phyloP scores from a whole-genome alignment of 148 eudicot species.

The Dianthus caryophyllus region DNA sequence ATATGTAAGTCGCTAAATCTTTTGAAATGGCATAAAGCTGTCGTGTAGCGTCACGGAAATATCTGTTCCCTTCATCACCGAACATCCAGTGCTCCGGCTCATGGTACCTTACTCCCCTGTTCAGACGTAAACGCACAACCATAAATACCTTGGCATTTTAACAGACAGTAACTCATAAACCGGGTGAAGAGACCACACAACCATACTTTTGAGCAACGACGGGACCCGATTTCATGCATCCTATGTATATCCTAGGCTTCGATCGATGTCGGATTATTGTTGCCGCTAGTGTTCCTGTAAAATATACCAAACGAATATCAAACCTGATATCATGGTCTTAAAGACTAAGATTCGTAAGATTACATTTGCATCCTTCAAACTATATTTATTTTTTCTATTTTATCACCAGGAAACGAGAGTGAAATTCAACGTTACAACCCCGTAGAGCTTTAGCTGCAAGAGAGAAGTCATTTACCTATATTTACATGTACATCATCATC shows the following conservation, averaged over 20 bases:
- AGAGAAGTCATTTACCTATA: constrained; percentile 53
- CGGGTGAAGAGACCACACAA: neutral
- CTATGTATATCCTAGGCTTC: constrained; percentile 68
- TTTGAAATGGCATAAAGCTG: too few species aligned
- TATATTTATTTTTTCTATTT: neutral
- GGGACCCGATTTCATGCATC: constrained; percentile 97
- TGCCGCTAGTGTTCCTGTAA: constrained; percentile 61
- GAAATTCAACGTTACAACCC: neutral
- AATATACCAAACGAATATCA: neutral
- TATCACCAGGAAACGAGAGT: neutral
- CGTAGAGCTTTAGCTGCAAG: neutral
- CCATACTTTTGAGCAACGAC: constrained; percentile 82
- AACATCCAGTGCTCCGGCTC: constrained; percentile 92
- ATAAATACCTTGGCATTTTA: neutral
- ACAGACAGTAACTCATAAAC: neutral
- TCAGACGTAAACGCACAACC: neutral
- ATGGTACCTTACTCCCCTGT: constrained; percentile 75
- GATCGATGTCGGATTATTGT: constrained; percentile 55
- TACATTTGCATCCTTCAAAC: neutral
- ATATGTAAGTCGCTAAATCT: constrained; percentile 61
- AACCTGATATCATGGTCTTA: neutral
- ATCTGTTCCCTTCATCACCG: constrained; percentile 70
- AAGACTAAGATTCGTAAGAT: neutral
- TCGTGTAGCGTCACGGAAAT: constrained; percentile 84
- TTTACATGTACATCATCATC: constrained; percentile 90